Base-by-base conservation (phyloP, 2,329 filamentous ascomycete genomes). In the Geosmithia morbida region DNA sequence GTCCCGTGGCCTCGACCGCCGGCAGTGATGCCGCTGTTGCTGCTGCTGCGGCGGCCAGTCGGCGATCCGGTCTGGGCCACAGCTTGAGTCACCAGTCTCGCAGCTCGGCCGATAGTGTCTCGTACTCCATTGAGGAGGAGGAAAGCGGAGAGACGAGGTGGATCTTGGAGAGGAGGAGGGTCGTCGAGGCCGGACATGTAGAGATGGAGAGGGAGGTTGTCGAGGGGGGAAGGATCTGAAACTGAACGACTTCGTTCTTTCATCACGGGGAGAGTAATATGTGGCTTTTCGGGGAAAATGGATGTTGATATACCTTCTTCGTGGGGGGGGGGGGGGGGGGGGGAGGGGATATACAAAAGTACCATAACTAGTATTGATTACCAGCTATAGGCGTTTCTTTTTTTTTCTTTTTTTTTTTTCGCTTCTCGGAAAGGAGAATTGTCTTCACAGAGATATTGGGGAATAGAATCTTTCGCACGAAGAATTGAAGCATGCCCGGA, bases 101-200 rank as follows among this genome's bases (percentile, higher is more conserved):
- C 52, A 66, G 73, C 45, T 83, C 77, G 43, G 69, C 79, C 2
- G 83, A 85, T 53, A 84, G 80, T 51, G 78, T 87, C 33, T 81
- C 81, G 7, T 87, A 87, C 59, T 72, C 73, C 44, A 77, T 81
- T 50, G 79, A 83, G 56, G 77, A 83, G 56, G 77, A 80, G 43
- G 69, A 75, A 2, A 70, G 70, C 8, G 74, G 72, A 1, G 74
- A 75, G 52, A 73, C 70, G 48, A 66, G 80, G 43, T 87, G 83
- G 83, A 75, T 87, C 7, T 66, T 87, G 53, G 83, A 87, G 61
- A 65, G 82, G 37, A 69, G 82, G 46, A 66, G 83, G 37, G 83
- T 79, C 2, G 77, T 70, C 1, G 81, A 85, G 55, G 72, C 68
- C 49, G 82, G 81, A 1, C 72, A 83, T 59, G 61, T 81, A 47